A percentile compares a stretch with the other conserved stretches of the same genome.
Conservation (phyloP, 768 basidiomycete genomes). For the Cyclocybe aegerita region DNA sequence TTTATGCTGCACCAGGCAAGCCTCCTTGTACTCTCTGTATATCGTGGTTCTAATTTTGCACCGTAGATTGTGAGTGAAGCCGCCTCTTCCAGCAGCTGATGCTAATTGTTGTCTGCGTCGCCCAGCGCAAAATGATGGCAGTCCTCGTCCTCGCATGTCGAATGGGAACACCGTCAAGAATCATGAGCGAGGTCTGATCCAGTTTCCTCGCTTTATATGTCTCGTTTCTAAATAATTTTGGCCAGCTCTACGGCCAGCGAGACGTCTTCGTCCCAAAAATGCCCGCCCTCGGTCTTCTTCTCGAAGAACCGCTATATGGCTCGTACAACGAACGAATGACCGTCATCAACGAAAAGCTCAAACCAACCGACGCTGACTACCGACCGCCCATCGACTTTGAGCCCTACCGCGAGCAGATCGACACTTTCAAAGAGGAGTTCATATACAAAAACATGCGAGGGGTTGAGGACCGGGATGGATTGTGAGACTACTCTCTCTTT, state of each 20-base stretch:
- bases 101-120: conserved; percentile 10
- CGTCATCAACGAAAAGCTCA: conserved; percentile 48
- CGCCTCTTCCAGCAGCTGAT: conserved; percentile 8
- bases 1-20: conserved; percentile 98
- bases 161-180: conserved; percentile 67
- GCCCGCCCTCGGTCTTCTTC: conserved; percentile 88
- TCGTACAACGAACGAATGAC: conserved; percentile 68
- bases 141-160: conserved; percentile 78
- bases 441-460: conserved; percentile 88
- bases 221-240: neutral
- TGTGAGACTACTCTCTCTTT: conserved; percentile 47
- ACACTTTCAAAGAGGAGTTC: conserved; percentile 78
- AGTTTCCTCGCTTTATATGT: neutral
- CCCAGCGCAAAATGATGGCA: conserved; percentile 96
- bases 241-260: conserved; percentile 59
- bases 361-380: conserved; percentile 56
- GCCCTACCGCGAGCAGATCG: conserved; percentile 61
- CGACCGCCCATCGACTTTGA: conserved; percentile 76
- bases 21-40: conserved; percentile 10
- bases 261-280: conserved; percentile 90
- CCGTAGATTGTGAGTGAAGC: conserved; percentile 46
- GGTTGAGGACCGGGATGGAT: conserved; percentile 74
- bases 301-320: conserved; percentile 84
- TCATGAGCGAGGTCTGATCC: conserved; percentile 67
- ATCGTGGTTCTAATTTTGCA: neutral